Conservation (phyloP, 2,329 filamentous ascomycete species). For the Fusarium duplospermum region DNA sequence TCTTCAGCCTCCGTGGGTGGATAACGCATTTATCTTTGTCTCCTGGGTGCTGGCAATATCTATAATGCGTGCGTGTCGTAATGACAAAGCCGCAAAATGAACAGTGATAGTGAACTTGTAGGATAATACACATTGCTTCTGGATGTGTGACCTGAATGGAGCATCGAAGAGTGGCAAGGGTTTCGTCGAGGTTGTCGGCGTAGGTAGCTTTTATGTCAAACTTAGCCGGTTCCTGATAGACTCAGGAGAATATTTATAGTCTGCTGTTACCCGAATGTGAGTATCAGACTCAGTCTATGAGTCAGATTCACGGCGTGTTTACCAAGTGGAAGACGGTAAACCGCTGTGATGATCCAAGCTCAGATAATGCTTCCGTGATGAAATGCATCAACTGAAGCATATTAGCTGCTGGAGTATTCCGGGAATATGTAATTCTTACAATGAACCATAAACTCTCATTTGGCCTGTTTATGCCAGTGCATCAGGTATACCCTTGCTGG, state of each 20-base stretch:
- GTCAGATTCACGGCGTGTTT: neutral
- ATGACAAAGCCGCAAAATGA: neutral
- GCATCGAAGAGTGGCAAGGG: neutral
- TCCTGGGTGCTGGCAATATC: neutral
- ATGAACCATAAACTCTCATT: neutral
- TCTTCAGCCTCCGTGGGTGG: neutral
- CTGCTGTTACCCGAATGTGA: neutral
- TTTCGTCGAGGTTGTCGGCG: neutral
- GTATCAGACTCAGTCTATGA: neutral
- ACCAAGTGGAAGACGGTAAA: neutral
- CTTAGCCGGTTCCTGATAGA: neutral
- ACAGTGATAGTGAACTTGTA: neutral
- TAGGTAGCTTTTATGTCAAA: neutral
- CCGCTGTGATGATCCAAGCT: neutral
- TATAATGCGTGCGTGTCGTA: neutral
- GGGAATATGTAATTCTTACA: neutral
- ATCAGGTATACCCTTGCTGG: neutral
- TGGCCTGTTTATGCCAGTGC: too few relatives aligned
- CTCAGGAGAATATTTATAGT: neutral
- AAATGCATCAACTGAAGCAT: neutral
- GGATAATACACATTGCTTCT: slow-evolving; percentile 2
- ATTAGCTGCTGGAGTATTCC: neutral
- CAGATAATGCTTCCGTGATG: neutral
- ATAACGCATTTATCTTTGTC: neutral
- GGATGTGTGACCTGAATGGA: neutral